Evolutionary conservation across 495 filamentous ascomycete species (phyloP), one percentile per base, ranked within the genome.

Genomic region (Chlorociboria aeruginascens): DNA sequence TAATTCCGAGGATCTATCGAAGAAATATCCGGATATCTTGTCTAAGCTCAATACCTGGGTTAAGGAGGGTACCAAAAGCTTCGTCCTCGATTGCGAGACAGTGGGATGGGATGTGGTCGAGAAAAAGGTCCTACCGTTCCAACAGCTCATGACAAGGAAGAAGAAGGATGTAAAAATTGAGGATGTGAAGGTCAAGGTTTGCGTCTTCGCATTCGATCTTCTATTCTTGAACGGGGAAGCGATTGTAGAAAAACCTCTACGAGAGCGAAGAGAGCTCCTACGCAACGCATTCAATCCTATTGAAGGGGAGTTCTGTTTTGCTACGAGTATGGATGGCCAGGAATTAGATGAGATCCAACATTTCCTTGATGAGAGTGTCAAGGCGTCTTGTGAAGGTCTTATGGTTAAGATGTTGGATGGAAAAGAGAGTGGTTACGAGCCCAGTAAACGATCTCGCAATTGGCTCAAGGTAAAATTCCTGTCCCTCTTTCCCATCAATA

Each of bases 331-430:
- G 64, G 75, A 97, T 60, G 88, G 85, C n/a, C 82, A 78, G 50
- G 85, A 92, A 33, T 69, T 97, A 11, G 90, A 96, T 28, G 85
- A 94, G 57, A 97, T 98, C 45, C 89, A 95, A 61, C 72, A 67
- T 16, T 81, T 98, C 56, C 77, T 98, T 8, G 92, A 98, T 49
- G 89, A 96, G 16, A 85, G 79, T 54, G 84, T 97, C 50, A 95
- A 95, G 65, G 85, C 89, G 8, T 88, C 85, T 0, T 98, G 92
- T 57, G 92, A 98, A 68, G 92, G 92, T 6, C 67, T 98, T 32
- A 98, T 98, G 92, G 92, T 98, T 9, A 98, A 98, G 67, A 98
- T 97, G 90, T 67, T 98, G 44, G 88, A 96, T 58, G 94, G 90
- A 2, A 65, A 74, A 0, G 88, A 94, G 61, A 90, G 84, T 58